phyloP scores from a whole-genome alignment of 1,139 yeast genomes.

The Kodamaea suecica region DNA sequence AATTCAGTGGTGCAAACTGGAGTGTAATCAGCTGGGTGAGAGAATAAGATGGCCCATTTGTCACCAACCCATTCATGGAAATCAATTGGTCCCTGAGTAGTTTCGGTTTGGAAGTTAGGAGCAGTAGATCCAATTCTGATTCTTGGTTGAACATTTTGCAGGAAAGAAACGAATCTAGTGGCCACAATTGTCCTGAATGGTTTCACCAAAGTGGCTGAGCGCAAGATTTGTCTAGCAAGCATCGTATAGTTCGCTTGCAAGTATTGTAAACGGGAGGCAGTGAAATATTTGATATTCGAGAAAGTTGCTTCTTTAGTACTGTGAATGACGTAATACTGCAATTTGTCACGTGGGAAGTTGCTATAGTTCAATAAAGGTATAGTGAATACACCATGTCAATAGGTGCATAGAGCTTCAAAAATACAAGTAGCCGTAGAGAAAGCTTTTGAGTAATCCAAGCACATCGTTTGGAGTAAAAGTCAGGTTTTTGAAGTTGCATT shows the following conservation, averaged over 20 bases:
- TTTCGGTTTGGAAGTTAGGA: conserved; percentile 73
- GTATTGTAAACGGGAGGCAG: background rate
- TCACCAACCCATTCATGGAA: conserved; percentile 76
- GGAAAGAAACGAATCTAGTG: conserved; percentile 45
- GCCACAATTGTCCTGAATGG: conserved; percentile 6
- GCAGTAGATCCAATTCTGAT: conserved; percentile 68
- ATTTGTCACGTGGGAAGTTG: background rate
- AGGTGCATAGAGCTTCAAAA: too few relatives aligned
- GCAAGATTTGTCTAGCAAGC: conserved; percentile 15
- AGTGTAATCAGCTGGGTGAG: conserved; percentile 87
- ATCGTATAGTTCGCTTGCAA: too few relatives aligned
- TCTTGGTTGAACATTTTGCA: conserved; percentile 64
- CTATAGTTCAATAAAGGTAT: too few relatives aligned
- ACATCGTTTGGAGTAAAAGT: too few relatives aligned
- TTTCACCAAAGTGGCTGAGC: conserved; percentile 8
- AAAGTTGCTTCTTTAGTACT: conserved; percentile 1
- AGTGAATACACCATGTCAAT: too few relatives aligned
- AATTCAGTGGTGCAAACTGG: conserved; percentile 90
- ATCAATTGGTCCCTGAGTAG: conserved; percentile 70
- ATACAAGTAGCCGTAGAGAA: too few relatives aligned
- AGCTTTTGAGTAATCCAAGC: too few relatives aligned
- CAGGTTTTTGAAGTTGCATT: too few relatives aligned
- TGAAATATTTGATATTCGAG: background rate
- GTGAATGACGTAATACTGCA: background rate
- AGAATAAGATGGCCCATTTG: conserved; percentile 75